These are phyloP conservation scores for Simplicillium sp. DNA, from an alignment of 2,329 filamentous ascomycete genomes.

Conservation along the genomic window DNA sequence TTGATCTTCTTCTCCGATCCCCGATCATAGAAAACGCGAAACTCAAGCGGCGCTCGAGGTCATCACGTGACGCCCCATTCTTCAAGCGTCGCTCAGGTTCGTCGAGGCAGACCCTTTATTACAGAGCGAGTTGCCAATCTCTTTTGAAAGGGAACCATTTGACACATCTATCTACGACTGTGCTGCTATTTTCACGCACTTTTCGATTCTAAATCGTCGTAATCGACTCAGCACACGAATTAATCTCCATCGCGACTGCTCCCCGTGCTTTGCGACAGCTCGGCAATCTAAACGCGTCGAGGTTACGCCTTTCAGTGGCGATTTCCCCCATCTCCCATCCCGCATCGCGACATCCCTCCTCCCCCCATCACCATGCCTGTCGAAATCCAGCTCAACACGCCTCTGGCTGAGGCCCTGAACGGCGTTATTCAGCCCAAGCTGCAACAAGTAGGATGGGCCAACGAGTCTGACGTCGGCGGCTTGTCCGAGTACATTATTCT, in stretches of 20 bases:
- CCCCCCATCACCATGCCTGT: conserved; percentile 55
- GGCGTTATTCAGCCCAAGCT: conserved; percentile 82
- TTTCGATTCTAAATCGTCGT: background rate
- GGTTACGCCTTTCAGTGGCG: background rate
- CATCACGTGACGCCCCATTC: background rate
- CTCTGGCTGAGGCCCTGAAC: conserved; percentile 76
- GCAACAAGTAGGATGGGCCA: conserved; percentile 86
- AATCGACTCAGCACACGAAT: background rate
- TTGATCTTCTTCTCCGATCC: no score
- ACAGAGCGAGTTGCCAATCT: conserved; percentile 1
- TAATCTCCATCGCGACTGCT: conserved; percentile 1
- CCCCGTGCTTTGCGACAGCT: background rate
- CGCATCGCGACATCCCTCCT: background rate
- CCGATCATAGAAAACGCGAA: no score
- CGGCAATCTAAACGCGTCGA: conserved; percentile 3
- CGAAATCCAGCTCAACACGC: conserved; percentile 68
- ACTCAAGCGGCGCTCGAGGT: background rate
- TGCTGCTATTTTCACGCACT: background rate
- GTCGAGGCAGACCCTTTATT: no score
- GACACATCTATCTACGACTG: background rate
- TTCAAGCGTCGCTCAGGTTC: background rate
- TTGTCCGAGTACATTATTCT: conserved; percentile 94
- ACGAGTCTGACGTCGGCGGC: conserved; percentile 66
- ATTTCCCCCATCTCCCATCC: background rate
- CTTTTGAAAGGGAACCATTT: background rate